These are phyloP conservation scores for Aspergillus indologenus DNA, from an alignment of 495 filamentous ascomycete genomes.

Conservation along the genomic window DNA sequence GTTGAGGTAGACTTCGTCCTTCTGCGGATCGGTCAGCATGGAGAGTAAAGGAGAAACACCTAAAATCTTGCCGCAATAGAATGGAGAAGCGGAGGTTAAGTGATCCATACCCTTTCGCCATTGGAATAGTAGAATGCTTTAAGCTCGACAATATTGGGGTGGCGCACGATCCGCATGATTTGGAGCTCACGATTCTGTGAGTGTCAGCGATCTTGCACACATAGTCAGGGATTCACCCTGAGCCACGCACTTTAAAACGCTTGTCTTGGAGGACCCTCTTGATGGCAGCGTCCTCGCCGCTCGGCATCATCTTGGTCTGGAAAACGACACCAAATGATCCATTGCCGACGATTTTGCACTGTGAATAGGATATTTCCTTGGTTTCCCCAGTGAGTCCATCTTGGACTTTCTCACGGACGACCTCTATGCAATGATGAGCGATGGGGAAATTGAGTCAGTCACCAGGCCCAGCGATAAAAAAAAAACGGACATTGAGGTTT, in stretches of 20 bases:
- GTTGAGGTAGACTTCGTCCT: constrained; percentile 99
- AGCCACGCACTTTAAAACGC: constrained; percentile 80
- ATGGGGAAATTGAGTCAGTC: constrained; percentile 6
- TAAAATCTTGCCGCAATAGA: not conserved
- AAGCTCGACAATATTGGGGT: constrained; percentile 97
- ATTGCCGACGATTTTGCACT: constrained; percentile 99
- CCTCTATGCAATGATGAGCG: constrained; percentile 56
- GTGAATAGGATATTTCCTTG: constrained; percentile 94
- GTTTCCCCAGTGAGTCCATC: constrained; percentile 96
- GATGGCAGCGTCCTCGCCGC: constrained; percentile 96
- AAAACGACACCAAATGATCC: constrained; percentile 99
- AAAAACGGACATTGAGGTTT: too few species aligned
- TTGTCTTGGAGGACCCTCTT: constrained; percentile 98
- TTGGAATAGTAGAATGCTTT: constrained; percentile 99
- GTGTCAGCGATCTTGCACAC: constrained; percentile 31
- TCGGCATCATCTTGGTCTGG: constrained; percentile 96
- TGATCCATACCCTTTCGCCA: constrained; percentile 75
- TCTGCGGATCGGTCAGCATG: constrained; percentile 48
- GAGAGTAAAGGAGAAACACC: constrained; percentile 14
- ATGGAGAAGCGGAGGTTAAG: constrained; percentile 7
- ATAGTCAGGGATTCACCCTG: constrained; percentile 4
- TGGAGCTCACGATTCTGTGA: constrained; percentile 93
- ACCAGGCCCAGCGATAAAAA: constrained; percentile 6
- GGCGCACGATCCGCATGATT: constrained; percentile 98
- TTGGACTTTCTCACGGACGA: constrained; percentile 97